phyloP scores from a whole-genome alignment of 2,329 filamentous ascomycete species.

The Microcyclospora pomicola region DNA sequence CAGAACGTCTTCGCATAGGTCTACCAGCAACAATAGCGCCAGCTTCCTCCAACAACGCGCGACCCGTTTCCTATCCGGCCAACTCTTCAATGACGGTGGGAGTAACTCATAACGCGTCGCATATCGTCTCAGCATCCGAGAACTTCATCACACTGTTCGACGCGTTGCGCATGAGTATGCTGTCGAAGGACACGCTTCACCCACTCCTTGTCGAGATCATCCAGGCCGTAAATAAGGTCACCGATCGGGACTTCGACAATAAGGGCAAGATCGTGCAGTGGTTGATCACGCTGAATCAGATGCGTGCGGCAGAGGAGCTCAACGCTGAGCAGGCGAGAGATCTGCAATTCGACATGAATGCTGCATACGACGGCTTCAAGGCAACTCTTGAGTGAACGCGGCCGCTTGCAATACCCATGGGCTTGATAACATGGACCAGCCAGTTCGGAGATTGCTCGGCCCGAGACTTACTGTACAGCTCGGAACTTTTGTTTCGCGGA shows the following conservation, averaged over 20 bases:
- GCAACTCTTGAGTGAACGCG: slow-evolving; percentile 44
- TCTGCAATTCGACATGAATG: slow-evolving; percentile 82
- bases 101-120: slow-evolving; percentile 29
- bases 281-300: slow-evolving; percentile 94
- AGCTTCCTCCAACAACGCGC: slow-evolving; percentile 30
- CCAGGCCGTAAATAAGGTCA: slow-evolving; percentile 93
- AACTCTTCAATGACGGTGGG: slow-evolving; percentile 7
- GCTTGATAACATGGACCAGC: background rate
- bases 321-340: slow-evolving; percentile 78
- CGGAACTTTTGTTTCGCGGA: background rate
- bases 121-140: slow-evolving; percentile 80
- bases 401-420: background rate
- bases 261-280: slow-evolving; percentile 97
- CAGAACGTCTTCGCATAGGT: slow-evolving; percentile 80
- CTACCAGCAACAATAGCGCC: slow-evolving; percentile 71
- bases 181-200: slow-evolving; percentile 94
- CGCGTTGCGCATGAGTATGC: slow-evolving; percentile 77
- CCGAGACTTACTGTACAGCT: background rate
- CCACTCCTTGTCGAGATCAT: slow-evolving; percentile 90
- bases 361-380: slow-evolving; percentile 90
- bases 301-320: slow-evolving; percentile 88
- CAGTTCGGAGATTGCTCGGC: background rate
- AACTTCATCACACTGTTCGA: slow-evolving; percentile 98
- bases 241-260: slow-evolving; percentile 85
- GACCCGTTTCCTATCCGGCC: slow-evolving; percentile 25